Evolutionary conservation across 2,329 filamentous ascomycete genomes (phyloP), one percentile per base, ranked within the genome.

Genomic region (Cylindrodendrum hubeiense): DNA sequence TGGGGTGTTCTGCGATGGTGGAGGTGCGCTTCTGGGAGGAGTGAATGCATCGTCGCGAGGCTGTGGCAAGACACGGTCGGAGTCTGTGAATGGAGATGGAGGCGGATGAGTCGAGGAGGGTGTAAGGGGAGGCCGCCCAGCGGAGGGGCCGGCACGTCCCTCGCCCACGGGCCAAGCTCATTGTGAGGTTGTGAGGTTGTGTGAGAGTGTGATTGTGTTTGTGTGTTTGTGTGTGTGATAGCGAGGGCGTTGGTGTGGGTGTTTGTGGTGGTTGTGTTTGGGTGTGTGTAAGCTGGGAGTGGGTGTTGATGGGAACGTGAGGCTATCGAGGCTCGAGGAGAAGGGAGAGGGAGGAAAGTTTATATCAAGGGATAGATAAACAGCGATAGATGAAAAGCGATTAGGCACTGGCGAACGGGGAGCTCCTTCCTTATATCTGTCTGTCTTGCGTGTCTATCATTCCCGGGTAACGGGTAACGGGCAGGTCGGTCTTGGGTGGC

Each of bases 1-100:
- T 72, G 21, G 76, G 74, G 15, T 75, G 64, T 63, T 79, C 77
- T 43, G 74, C 72, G 47, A 80, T 56, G 26, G 79, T 81, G 53
- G 76, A 77, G 17, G 79, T 76, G 65, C 78, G 76, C 60, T 74
- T 74, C 63, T 79, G 77, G 41, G 79, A 81, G 26, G 77, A 79
- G 67, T 81, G 79, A 63, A 81, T 78, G 63, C 63, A 63, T 33
- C 77, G 78, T 49, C 73, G 72, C 46, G 66, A 56, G 60, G 66
- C 44, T 44, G 67, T 53, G 37, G 59, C 12, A 54, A 28, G 28
- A 22, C 19, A 34, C 1, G 61, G 50, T n/a, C 33, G 51, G 17
- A 60, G 56, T 4, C 28, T 21, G 52, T 51, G 33, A 51, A 73
- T 67, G 60, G 70, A 57, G 51, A 71, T 60, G 67, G 67, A 69